Conservation (phyloP, 1,139 yeast genomes). For the Candida tetrigidarum region DNA sequence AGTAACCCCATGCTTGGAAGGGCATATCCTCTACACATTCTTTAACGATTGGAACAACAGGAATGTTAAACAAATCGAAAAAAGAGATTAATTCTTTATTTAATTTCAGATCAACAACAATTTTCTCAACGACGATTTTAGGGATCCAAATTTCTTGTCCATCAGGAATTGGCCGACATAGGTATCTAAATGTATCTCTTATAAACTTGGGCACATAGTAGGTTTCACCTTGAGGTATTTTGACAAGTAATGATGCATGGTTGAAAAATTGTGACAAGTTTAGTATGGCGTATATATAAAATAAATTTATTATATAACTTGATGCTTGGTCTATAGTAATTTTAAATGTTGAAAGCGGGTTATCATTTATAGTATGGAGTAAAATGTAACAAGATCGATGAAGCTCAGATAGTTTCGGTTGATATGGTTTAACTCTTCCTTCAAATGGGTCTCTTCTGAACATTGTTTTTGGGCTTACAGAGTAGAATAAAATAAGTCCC, state of each 20-base stretch:
- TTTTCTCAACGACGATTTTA: not conserved
- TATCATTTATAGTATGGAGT: conserved; percentile 1
- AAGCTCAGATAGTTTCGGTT: conserved; percentile 1
- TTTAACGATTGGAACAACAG: conserved; percentile 3
- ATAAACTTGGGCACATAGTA: conserved; percentile 1
- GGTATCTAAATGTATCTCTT: conserved; percentile 2
- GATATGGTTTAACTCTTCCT: conserved; percentile 2
- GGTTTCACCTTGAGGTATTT: not conserved
- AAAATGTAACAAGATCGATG: conserved; percentile 1
- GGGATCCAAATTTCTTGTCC: conserved; percentile 2
- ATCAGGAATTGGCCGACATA: conserved; percentile 5
- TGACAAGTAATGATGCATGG: not conserved
- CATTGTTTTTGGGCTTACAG: not conserved
- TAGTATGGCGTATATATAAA: conserved; percentile 1
- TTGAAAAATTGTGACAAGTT: conserved; percentile 4
- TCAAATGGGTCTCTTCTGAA: conserved; percentile 4
- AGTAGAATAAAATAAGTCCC: too few species aligned
- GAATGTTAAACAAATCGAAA: not conserved
- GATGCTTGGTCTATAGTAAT: conserved; percentile 2
- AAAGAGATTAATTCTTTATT: not conserved
- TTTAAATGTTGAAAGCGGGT: not conserved
- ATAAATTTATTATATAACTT: conserved; percentile 1
- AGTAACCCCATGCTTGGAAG: conserved; percentile 2
- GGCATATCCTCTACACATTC: not conserved
- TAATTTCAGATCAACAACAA: not conserved